phyloP scores from a whole-genome alignment of 2,329 filamentous ascomycete genomes.

The Apiospora aurea region DNA sequence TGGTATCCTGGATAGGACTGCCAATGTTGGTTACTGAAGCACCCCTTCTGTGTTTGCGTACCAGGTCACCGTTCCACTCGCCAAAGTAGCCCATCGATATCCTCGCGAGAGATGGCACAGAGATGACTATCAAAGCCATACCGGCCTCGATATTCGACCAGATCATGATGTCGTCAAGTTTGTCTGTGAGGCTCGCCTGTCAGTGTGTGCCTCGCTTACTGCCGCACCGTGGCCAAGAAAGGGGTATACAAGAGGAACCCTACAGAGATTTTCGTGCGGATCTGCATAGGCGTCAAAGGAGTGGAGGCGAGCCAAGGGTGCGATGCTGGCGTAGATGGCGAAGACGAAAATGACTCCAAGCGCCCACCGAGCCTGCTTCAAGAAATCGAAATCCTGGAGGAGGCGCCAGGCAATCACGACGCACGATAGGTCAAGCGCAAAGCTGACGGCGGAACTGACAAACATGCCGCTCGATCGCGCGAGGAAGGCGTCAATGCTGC shows the following conservation, averaged over 20 bases:
- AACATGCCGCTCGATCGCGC: not conserved
- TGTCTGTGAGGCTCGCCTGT: not conserved
- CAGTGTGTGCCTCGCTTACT: not conserved
- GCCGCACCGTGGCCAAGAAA: not conserved
- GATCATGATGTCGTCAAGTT: not conserved
- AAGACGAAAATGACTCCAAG: not conserved
- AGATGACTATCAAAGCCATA: not conserved
- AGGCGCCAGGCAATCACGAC: not conserved
- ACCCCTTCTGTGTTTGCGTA: not conserved
- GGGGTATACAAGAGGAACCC: not conserved
- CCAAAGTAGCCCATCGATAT: constrained; percentile 16
- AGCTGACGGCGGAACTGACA: not conserved
- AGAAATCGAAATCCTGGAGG: not conserved
- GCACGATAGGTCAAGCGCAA: not conserved
- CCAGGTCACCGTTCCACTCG: not conserved
- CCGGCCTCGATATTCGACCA: not conserved
- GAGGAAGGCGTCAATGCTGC: not conserved
- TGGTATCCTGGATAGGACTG: not conserved
- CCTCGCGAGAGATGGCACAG: not conserved
- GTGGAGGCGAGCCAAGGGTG: not conserved
- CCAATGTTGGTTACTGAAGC: not conserved
- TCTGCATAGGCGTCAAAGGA: not conserved
- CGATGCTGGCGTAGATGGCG: not conserved
- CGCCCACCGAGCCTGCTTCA: not conserved
- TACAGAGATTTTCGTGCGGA: not conserved